Evolutionary conservation across 495 filamentous ascomycete genomes (phyloP).

Genomic region (Xylaria castorea): DNA sequence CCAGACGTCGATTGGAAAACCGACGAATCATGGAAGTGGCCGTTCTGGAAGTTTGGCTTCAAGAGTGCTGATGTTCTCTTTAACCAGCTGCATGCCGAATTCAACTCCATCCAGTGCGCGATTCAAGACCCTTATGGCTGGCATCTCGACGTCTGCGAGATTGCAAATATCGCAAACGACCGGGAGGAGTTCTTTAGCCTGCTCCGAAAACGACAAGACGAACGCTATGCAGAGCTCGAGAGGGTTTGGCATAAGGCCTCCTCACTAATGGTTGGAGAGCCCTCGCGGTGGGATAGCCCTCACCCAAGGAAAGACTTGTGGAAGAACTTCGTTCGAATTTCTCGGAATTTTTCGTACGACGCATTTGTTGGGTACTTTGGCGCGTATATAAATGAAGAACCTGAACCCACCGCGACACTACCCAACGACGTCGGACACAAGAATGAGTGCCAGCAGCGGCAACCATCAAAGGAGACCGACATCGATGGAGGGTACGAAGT

Average conservation of each 20-base stretch:
- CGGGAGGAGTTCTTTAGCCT: neutral
- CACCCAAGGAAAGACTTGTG: neutral
- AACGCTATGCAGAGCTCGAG: neutral
- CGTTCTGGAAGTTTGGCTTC: constrained; percentile 12
- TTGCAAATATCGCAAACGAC: neutral
- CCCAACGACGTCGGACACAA: neutral
- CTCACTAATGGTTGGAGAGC: neutral
- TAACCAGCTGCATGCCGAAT: neutral
- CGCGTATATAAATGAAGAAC: neutral
- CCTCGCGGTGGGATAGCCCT: neutral
- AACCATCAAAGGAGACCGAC: neutral
- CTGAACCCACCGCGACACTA: neutral
- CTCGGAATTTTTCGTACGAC: constrained; percentile 18
- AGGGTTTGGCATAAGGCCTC: neutral
- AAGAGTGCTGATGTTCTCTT: neutral
- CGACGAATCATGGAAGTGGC: constrained; percentile 16
- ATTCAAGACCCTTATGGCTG: constrained; percentile 19
- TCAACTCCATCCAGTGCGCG: neutral
- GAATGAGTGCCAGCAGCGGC: neutral
- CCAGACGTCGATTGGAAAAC: no score
- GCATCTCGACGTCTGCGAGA: constrained; percentile 10
- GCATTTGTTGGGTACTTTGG: constrained; percentile 10
- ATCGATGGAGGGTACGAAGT: neutral
- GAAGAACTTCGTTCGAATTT: neutral
- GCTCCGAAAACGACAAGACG: constrained; percentile 3